Evolutionary conservation across 805 yeast species (phyloP), one percentile per base, ranked within the genome.

Genomic region (Schwanniomyces polymorphus): DNA sequence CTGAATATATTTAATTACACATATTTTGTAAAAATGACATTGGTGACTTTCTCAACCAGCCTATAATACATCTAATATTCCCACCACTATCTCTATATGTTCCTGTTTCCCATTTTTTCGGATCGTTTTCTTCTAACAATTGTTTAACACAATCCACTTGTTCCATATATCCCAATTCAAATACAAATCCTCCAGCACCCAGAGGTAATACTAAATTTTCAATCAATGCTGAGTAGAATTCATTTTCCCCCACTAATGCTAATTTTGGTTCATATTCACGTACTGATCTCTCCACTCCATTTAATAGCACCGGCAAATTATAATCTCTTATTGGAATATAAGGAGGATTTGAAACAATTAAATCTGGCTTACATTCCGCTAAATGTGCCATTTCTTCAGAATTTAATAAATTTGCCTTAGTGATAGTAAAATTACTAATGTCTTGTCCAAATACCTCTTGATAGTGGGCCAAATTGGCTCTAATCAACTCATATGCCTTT

Each of bases 311-410:
- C 0, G 76, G 65, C 4, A 64, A 56, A 8, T 50, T 50, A 56
- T 78, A 78, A 41, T 84, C 82, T 0, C 51, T 41, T 2, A 27
- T 7, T 0, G 88, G 81, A 5, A 91, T 84, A 59, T 92, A 92
- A 0, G 99, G 99, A 0, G 99, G 99, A 56, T 92, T 92, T n/a
- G 96, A 81, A 0, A 85, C 77, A 0, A 94, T 59, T 2, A 92
- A 45, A 48, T 85, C 86, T 14, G 72, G 60, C 1, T 37, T 27
- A 2, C 17, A 5, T 14, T 35, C 25, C 1, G 40, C 8, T 0
- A 48, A 14, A n/a, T 46, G 27, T 8, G 44, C 18, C 5, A 47
- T 7, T 7, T 49, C 18, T 14, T 41, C 35, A 4, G 29, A 21
- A 31, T 47, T 41, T 27, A 59, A 54, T 25, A 59, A 27, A 50